phyloP scores from a whole-genome alignment of 371 early-diverging fungal species.

The Mucor piriformis region DNA sequence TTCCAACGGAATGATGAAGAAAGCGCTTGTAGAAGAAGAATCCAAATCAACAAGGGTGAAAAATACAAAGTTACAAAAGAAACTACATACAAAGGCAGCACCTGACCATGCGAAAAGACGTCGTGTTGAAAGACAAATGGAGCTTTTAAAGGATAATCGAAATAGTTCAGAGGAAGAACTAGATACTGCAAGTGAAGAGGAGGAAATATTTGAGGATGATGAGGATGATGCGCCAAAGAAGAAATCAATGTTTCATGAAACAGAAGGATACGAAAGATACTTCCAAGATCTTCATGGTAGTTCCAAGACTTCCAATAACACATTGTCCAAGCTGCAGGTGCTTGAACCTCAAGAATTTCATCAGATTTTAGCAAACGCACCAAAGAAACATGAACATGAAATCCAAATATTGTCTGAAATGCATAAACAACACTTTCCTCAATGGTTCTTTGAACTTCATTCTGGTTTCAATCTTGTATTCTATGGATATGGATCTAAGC shows the following conservation, averaged over 20 bases:
- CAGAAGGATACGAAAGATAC: constrained; percentile 70
- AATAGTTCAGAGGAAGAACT: constrained; percentile 7
- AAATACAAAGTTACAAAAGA: constrained; percentile 2
- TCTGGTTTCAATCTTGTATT: constrained; percentile 81
- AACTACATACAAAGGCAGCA: constrained; percentile 5
- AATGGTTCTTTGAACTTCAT: constrained; percentile 84
- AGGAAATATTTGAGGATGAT: constrained; percentile 35
- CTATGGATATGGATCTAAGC: constrained; percentile 92
- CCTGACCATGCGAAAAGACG: constrained; percentile 30
- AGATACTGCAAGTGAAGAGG: constrained; percentile 34
- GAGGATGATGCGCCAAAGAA: constrained; percentile 30
- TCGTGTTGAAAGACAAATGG: constrained; percentile 35
- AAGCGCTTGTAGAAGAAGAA: constrained; percentile 22
- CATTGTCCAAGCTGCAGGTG: constrained; percentile 72
- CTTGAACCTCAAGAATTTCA: constrained; percentile 70
- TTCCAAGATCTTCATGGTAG: constrained; percentile 68
- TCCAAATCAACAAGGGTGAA: constrained; percentile 8
- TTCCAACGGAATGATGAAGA: constrained; percentile 40
- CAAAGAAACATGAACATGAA: constrained; percentile 63
- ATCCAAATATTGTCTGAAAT: constrained; percentile 53
- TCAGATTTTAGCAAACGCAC: constrained; percentile 47
- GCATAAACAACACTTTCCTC: constrained; percentile 70
- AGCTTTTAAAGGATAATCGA: constrained; percentile 27
- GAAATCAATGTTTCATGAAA: constrained; percentile 36
- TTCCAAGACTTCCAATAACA: constrained; percentile 83